These are phyloP conservation scores for Chrysoporthe puriensis DNA, from an alignment of 2,329 filamentous ascomycete species.

Conservation along the genomic window DNA sequence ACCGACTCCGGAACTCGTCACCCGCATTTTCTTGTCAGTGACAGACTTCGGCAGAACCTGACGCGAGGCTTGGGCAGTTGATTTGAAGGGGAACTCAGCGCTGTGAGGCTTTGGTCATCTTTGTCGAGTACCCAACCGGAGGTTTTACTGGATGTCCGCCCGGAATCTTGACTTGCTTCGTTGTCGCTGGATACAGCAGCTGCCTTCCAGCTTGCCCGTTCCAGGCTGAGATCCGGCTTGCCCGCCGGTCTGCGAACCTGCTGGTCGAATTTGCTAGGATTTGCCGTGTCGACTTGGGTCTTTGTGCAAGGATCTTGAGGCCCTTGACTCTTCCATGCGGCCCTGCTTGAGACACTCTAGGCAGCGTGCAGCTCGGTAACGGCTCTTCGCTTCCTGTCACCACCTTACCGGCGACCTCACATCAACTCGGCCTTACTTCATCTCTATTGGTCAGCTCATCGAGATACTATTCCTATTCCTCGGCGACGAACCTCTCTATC, in stretches of 20 bases:
- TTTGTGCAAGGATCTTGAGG: conserved; percentile 16
- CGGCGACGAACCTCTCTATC: conserved; percentile 26
- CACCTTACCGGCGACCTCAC: conserved; percentile 17
- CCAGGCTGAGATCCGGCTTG: background rate
- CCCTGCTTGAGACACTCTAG: conserved; percentile 34
- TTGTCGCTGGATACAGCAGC: conserved; percentile 14
- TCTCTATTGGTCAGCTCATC: conserved; percentile 16
- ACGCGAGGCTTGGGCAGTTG: background rate
- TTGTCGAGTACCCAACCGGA: background rate
- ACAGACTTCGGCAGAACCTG: background rate
- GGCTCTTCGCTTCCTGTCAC: conserved; percentile 31
- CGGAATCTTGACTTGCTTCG: conserved; percentile 14
- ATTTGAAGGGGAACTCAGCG: background rate
- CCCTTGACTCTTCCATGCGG: conserved; percentile 20
- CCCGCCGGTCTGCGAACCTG: conserved; percentile 1
- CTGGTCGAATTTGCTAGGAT: conserved; percentile 1
- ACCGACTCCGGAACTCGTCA: background rate
- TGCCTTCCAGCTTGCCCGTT: background rate
- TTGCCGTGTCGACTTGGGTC: conserved; percentile 14
- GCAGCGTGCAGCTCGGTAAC: conserved; percentile 37
- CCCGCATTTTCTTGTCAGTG: conserved; percentile 1
- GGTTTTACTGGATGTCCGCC: conserved; percentile 10
- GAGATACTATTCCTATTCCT: conserved; percentile 9
- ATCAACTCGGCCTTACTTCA: conserved; percentile 15
- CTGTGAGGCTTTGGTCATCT: conserved; percentile 7